phyloP scores from a whole-genome alignment of 306 rosid species.

The Sesbania bispinosa region DNA sequence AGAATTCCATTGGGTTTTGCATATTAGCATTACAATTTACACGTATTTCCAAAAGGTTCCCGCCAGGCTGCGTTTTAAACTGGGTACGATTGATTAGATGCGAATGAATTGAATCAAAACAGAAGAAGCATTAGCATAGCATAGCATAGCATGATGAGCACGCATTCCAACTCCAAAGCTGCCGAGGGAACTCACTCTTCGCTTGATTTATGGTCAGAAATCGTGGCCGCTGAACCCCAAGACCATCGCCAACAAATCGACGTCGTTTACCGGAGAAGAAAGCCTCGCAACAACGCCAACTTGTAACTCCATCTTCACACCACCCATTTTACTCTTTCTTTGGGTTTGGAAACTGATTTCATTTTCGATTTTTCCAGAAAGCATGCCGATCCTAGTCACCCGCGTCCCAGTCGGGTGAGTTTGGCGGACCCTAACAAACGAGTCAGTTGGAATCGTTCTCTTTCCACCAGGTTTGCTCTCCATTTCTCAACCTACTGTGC shows the following conservation, averaged over 20 bases:
- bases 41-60: no score
- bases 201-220: constrained; percentile 57
- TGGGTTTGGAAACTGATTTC: background rate
- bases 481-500: background rate
- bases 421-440: constrained; percentile 56
- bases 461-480: constrained; percentile 66
- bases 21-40: no score
- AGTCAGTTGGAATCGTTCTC: constrained; percentile 88
- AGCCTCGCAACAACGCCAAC: constrained; percentile 30
- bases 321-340: background rate
- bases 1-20: no score
- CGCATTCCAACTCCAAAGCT: constrained; percentile 28
- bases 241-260: constrained; percentile 22
- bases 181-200: background rate
- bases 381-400: constrained; percentile 13
- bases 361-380: constrained; percentile 29
- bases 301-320: constrained; percentile 28
- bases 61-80: no score
- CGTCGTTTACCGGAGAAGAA: constrained; percentile 63
- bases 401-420: constrained; percentile 40
- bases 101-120: no score
- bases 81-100: no score
- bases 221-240: constrained; percentile 37
- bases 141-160: no score
- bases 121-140: no score